Percentiles rank a stretch among this genome's conserved stretches.
Evolutionary conservation across 208 protist genomes (phyloP).

Genomic region (Trypanosoma brucei): DNA sequence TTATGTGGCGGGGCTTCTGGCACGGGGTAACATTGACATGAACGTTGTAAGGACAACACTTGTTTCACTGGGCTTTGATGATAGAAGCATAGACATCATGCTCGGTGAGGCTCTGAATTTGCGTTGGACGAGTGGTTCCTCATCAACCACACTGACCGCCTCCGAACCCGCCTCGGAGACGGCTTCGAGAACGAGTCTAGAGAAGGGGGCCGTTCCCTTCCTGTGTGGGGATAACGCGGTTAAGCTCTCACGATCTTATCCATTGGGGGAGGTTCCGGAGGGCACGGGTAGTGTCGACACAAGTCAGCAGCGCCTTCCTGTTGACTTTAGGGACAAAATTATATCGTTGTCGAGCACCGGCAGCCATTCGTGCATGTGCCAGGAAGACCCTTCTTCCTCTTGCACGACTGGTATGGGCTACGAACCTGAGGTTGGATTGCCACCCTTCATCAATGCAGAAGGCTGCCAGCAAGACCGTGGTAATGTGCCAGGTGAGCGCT

Average conservation of each 20-base stretch:
- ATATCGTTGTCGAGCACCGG: not conserved
- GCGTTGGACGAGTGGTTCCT: slow-evolving; percentile 6
- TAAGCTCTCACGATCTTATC: no score
- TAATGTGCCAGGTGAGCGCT: not conserved
- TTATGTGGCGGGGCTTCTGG: slow-evolving; percentile 36
- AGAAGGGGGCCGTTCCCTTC: not conserved
- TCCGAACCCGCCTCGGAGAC: not conserved
- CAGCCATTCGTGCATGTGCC: not conserved
- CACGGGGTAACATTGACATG: slow-evolving; percentile 30
- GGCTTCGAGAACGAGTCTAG: not conserved
- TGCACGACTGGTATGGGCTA: not conserved
- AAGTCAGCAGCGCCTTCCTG: not conserved
- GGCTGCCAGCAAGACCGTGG: no score
- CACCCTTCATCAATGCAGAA: not conserved
- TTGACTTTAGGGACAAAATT: not conserved
- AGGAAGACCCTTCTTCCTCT: not conserved
- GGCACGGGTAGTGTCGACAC: not conserved
- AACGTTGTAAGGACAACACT: slow-evolving; percentile 51
- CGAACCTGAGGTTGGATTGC: not conserved
- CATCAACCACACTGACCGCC: slow-evolving; percentile 1
- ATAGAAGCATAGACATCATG: slow-evolving; percentile 30
- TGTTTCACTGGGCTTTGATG: slow-evolving; percentile 38
- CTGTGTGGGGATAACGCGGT: no score
- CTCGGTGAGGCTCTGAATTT: slow-evolving; percentile 34
- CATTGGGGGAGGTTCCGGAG: no score